These are phyloP conservation scores for Exophiala phaeomuriformis DNA, from an alignment of 2,329 filamentous ascomycete species.

Conservation along the genomic window DNA sequence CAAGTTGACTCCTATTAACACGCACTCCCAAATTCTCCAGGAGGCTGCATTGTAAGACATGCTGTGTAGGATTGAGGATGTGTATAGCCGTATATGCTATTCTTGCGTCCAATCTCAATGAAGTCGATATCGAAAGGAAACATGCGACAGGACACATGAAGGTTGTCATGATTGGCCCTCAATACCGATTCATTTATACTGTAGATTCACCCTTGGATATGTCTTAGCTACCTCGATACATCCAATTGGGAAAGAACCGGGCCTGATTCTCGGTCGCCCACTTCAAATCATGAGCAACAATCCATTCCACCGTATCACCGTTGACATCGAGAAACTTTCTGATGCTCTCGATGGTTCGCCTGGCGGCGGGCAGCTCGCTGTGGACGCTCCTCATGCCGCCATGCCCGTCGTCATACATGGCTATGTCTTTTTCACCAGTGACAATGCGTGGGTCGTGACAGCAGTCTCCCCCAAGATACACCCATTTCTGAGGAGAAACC, in stretches of 20 bases:
- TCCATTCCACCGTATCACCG: constrained; percentile 9
- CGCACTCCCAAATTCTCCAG: too few relatives aligned
- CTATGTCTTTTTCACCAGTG: constrained; percentile 42
- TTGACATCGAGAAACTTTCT: constrained; percentile 14
- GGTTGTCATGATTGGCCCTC: too few relatives aligned
- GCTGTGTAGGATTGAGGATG: too few relatives aligned
- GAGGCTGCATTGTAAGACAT: too few relatives aligned
- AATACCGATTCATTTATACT: too few relatives aligned
- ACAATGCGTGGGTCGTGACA: constrained; percentile 32
- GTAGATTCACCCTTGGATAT: too few relatives aligned
- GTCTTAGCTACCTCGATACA: background rate
- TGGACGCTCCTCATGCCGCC: constrained; percentile 46
- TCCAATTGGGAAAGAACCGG: constrained; percentile 20
- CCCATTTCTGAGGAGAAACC: constrained; percentile 29
- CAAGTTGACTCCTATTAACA: too few relatives aligned
- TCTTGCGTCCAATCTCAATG: too few relatives aligned
- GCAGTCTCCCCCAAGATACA: constrained; percentile 32
- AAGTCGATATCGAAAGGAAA: too few relatives aligned
- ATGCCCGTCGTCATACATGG: constrained; percentile 42
- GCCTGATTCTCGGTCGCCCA: constrained; percentile 23
- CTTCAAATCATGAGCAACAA: constrained; percentile 23
- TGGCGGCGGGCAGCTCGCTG: constrained; percentile 41
- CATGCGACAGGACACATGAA: too few relatives aligned
- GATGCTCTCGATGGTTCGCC: constrained; percentile 38
- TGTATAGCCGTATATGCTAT: too few relatives aligned